phyloP scores from a whole-genome alignment of 2,329 filamentous ascomycete genomes.

The Camptophora hylomeconis region DNA sequence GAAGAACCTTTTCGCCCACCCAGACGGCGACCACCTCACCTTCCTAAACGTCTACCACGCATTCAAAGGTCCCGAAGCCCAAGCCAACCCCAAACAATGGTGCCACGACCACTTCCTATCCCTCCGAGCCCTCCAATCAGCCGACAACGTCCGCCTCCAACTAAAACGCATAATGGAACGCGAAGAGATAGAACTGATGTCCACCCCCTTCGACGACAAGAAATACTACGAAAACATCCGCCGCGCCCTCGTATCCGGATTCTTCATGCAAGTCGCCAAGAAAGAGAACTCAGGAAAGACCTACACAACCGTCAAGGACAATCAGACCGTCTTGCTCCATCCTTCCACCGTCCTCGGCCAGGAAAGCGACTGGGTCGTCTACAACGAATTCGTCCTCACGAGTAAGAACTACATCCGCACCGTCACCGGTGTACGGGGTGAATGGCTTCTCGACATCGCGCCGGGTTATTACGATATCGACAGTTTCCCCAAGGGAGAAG shows the following conservation, averaged over 20 bases:
- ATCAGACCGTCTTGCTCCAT: constrained; percentile 85
- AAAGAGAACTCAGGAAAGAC: constrained; percentile 77
- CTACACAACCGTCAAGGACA: constrained; percentile 92
- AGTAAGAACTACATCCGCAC: constrained; percentile 97
- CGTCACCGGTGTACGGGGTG: constrained; percentile 78
- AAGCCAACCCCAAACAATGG: constrained; percentile 73
- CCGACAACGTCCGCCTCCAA: constrained; percentile 86
- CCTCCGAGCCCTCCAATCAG: constrained; percentile 73
- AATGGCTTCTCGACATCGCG: constrained; percentile 93
- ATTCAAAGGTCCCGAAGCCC: constrained; percentile 64
- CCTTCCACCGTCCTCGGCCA: constrained; percentile 80
- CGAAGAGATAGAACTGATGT: constrained; percentile 70
- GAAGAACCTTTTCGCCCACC: constrained; percentile 86
- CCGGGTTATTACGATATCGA: constrained; percentile 82
- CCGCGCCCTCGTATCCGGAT: constrained; percentile 78
- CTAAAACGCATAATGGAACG: constrained; percentile 96
- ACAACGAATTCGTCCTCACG: constrained; percentile 96
- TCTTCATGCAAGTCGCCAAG: constrained; percentile 99
- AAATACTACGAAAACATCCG: constrained; percentile 98
- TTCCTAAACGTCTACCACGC: constrained; percentile 97
- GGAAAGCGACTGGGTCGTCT: constrained; percentile 92
- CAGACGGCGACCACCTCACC: constrained; percentile 88
- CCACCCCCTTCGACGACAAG: constrained; percentile 84
- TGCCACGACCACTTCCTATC: constrained; percentile 95
- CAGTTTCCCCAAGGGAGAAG: constrained; percentile 71